Evolutionary conservation across 2,329 filamentous ascomycete species (phyloP).

Genomic region (Myriangium duriaei): DNA sequence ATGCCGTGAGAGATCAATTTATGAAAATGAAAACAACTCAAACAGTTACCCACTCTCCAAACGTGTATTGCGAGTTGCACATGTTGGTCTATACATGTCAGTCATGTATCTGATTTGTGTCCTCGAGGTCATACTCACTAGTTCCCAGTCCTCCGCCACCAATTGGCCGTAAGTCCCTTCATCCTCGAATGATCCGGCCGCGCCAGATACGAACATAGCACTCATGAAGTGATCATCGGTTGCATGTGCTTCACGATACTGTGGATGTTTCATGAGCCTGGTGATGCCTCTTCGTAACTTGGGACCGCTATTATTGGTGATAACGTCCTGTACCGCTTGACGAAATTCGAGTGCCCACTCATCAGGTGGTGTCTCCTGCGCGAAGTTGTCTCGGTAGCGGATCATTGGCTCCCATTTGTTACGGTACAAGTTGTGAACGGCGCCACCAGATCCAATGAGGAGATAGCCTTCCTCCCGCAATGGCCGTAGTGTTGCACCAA

Average conservation of each 20-base stretch:
- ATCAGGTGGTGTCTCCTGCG: conserved; percentile 45
- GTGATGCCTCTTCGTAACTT: conserved; percentile 42
- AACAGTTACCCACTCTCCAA: conserved; percentile 30
- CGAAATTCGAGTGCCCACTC: conserved; percentile 51
- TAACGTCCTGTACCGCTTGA: conserved; percentile 49
- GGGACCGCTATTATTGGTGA: conserved; percentile 43
- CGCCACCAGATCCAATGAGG: conserved; percentile 46
- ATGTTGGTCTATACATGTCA: conserved; percentile 44
- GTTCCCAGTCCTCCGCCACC: conserved; percentile 49
- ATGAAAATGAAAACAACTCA: too few species aligned
- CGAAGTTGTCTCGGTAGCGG: conserved; percentile 48
- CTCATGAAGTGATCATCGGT: conserved; percentile 61
- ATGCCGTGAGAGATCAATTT: too few species aligned
- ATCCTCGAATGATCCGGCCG: conserved; percentile 33
- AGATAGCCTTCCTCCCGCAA: conserved; percentile 44
- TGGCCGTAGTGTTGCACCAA: conserved; percentile 44
- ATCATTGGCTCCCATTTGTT: conserved; percentile 55
- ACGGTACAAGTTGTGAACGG: conserved; percentile 58
- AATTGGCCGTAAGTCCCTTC: conserved; percentile 27
- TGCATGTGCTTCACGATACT: conserved; percentile 52
- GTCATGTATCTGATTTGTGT: too few species aligned
- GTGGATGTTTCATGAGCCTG: conserved; percentile 55
- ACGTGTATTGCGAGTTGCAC: conserved; percentile 47
- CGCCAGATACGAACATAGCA: conserved; percentile 49
- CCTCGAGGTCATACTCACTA: too few species aligned